Evolutionary conservation across 1,284 basidiomycete genomes (phyloP), one percentile per base, ranked within the genome.

Genomic region (Rhodotorula sp.): DNA sequence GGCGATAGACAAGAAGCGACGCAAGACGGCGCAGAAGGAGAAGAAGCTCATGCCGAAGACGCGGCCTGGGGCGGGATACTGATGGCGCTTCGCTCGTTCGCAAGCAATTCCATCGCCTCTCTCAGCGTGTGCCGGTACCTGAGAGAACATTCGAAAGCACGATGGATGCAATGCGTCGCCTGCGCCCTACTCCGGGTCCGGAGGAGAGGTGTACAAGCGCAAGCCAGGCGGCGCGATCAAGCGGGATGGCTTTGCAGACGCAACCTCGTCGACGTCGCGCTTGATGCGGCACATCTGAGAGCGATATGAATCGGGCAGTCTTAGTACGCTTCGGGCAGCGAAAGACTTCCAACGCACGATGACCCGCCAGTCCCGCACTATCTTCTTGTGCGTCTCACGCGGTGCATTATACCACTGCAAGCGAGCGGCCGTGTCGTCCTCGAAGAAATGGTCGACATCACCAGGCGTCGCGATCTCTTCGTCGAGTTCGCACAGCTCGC

Each of bases 1-100:
- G 65, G 71, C 74, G 34, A 70, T 74, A 39, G 73, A 76, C 57
- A 74, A 74, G 63, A 73, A 74, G 64, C 65, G 71, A 30, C 46
- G 64, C 29, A 76, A 75, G 64, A 64, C 59, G 36, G 57, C 57
- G 24, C 68, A 76, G 59, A 76, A 76, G 67, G 70, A 74, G 60
- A 77, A 74, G 68, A 74, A 75, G 62, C 64, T 71, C 39, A 64
- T 74, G 69, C 72, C 72, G 24, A 64, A 69, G 44, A 58, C 32
- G 39, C 59, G 68, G 19, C 66, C 66, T 32, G 57, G 66, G 13
- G 59, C 48, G 10, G 59, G 58, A 24, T 27, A n/a, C n/a, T 55
- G 54, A 55, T 11, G 32, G 24, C 24, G 22, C 22, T n/a, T 13
- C 36, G 54, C 54, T 36, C 34, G 10, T 13, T 13, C 22, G 19